These are phyloP conservation scores for Rhodotorula sp. DNA, from an alignment of 1,284 basidiomycete genomes.

Conservation along the genomic window DNA sequence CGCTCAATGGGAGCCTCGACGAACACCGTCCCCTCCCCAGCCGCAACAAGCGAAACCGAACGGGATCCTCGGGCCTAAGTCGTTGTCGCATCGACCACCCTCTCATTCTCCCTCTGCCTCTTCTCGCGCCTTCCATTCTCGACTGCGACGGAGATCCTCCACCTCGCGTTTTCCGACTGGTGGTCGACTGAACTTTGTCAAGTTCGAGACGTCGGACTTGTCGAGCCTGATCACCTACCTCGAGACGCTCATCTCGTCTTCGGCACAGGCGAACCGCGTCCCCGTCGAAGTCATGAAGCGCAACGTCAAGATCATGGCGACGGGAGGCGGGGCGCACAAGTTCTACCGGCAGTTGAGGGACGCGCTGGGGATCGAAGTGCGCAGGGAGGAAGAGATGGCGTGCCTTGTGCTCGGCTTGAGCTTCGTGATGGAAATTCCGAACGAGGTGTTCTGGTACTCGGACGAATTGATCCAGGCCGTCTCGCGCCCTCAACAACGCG, in stretches of 20 bases:
- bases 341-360: constrained; percentile 80
- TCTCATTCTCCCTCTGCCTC: constrained; percentile 29
- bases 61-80: constrained; percentile 43
- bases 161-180: constrained; percentile 65
- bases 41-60: constrained; percentile 39
- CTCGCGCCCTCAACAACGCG: constrained; percentile 58
- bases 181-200: constrained; percentile 94
- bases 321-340: constrained; percentile 93
- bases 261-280: constrained; percentile 83
- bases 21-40: constrained; percentile 35
- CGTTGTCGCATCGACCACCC: constrained; percentile 42
- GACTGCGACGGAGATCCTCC: constrained; percentile 39
- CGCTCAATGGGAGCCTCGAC: neutral
- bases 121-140: constrained; percentile 26
- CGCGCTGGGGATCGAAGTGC: constrained; percentile 69
- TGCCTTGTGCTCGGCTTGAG: constrained; percentile 95
- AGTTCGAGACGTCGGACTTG: constrained; percentile 92
- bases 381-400: constrained; percentile 96
- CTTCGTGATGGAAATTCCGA: constrained; percentile 93
- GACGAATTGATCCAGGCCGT: constrained; percentile 90
- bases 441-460: constrained; percentile 98
- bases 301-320: constrained; percentile 95
- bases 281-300: constrained; percentile 85
- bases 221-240: constrained; percentile 84
- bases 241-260: constrained; percentile 78